A percentile compares a stretch with the other conserved stretches of the same genome.
These are phyloP conservation scores for Solanum arcanum DNA, from an alignment of 257 asterid genomes.

Conservation along the genomic window DNA sequence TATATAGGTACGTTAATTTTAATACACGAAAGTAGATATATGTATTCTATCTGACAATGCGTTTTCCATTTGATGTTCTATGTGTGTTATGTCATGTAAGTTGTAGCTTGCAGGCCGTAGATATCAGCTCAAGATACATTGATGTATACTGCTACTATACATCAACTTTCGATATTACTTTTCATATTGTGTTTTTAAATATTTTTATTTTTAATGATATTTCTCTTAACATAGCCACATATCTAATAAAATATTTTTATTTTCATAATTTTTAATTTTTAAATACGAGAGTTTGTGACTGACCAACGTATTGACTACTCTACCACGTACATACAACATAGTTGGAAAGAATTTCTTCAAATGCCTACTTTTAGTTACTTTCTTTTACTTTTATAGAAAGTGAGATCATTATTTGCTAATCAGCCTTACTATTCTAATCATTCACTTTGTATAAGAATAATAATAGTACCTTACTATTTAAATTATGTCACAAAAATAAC, in stretches of 20 bases:
- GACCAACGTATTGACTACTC: background rate
- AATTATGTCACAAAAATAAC: background rate
- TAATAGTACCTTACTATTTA: background rate
- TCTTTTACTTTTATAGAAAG: background rate
- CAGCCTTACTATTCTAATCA: background rate
- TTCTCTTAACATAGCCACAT: background rate
- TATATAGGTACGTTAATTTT: no score
- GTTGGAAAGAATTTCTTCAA: background rate
- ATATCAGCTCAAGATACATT: background rate
- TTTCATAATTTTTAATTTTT: background rate
- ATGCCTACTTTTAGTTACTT: background rate
- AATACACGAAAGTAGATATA: background rate
- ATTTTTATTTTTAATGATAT: background rate
- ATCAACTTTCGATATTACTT: no score
- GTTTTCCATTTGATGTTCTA: background rate
- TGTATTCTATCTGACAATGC: no score
- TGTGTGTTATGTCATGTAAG: background rate
- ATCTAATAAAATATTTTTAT: background rate
- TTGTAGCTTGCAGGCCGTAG: background rate
- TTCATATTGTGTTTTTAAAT: accelerated
- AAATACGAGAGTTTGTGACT: accelerated
- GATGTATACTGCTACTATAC: background rate
- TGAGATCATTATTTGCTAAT: background rate
- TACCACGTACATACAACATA: background rate
- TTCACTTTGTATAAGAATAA: background rate